Evolutionary conservation across 352 stramenopile species (phyloP).

Genomic region (Globisporangium megalacanthum): DNA sequence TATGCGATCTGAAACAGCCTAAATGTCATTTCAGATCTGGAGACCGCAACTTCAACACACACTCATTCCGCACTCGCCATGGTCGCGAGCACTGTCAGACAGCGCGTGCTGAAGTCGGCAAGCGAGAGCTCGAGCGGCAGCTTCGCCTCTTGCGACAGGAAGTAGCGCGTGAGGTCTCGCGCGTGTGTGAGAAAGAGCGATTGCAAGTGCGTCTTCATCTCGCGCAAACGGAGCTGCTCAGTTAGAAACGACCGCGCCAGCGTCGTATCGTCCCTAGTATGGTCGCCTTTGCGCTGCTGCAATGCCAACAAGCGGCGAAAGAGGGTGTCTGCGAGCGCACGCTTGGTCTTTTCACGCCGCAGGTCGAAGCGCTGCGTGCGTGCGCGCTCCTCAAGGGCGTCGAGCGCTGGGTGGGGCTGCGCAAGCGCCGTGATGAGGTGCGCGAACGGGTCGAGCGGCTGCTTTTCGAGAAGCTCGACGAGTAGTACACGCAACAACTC

Average conservation of each 20-base stretch:
- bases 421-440: constrained; percentile 54
- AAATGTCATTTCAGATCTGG: neutral
- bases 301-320: constrained; percentile 53
- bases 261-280: neutral
- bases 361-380: constrained; percentile 47
- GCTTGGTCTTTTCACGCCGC: constrained; percentile 60
- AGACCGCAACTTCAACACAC: constrained; percentile 4
- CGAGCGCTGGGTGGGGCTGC: constrained; percentile 42
- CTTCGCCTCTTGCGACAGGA: constrained; percentile 31
- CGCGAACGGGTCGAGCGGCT: constrained; percentile 61
- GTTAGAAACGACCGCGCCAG: constrained; percentile 41
- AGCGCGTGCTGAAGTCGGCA: constrained; percentile 27
- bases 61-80: constrained; percentile 15
- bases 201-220: constrained; percentile 39
- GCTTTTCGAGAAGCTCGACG: constrained; percentile 44
- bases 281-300: constrained; percentile 20
- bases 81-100: constrained; percentile 36
- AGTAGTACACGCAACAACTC: constrained; percentile 62
- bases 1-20: neutral
- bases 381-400: constrained; percentile 40
- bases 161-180: constrained; percentile 46
- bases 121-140: constrained; percentile 22
- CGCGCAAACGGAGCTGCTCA: constrained; percentile 36
- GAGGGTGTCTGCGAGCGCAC: constrained; percentile 32
- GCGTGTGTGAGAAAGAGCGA: constrained; percentile 52